Evolutionary conservation across 2,329 filamentous ascomycete genomes (phyloP).

Genomic region (Aspergillus uvarum): DNA sequence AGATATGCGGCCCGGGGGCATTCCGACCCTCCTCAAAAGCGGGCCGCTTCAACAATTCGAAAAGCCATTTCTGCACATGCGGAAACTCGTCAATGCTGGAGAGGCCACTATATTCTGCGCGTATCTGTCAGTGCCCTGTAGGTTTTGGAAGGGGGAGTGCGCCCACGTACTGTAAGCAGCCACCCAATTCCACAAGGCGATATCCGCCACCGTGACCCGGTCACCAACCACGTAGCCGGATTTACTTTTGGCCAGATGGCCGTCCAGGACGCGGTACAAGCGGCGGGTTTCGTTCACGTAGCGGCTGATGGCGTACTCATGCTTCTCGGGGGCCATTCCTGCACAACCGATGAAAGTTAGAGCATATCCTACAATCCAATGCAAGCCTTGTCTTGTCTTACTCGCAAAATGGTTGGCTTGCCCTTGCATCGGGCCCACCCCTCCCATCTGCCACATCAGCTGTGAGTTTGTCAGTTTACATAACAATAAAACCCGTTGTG

Average conservation of each 20-base stretch:
- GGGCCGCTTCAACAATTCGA: background rate
- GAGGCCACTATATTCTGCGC: background rate
- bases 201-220: conserved; percentile 2
- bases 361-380: background rate
- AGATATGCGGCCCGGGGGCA: background rate
- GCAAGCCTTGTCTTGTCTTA: background rate
- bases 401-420: conserved; percentile 7
- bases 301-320: background rate
- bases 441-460: conserved; percentile 1
- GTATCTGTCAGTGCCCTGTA: background rate
- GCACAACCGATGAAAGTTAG: background rate
- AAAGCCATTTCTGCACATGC: background rate
- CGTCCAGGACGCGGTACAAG: conserved; percentile 1
- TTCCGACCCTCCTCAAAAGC: background rate
- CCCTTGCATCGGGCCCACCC: conserved; percentile 4
- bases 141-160: no score
- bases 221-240: conserved; percentile 3
- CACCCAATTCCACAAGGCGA: conserved; percentile 4
- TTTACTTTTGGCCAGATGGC: background rate
- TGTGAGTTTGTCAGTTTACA: background rate
- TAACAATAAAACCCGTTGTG: no score
- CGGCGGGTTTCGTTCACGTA: conserved; percentile 5
- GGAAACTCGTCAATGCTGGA: conserved; percentile 5
- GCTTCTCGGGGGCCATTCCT: conserved; percentile 4
- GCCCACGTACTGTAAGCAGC: background rate